These are phyloP conservation scores for Hypoxylon sp. DNA, from an alignment of 2,329 filamentous ascomycete genomes.

Conservation along the genomic window DNA sequence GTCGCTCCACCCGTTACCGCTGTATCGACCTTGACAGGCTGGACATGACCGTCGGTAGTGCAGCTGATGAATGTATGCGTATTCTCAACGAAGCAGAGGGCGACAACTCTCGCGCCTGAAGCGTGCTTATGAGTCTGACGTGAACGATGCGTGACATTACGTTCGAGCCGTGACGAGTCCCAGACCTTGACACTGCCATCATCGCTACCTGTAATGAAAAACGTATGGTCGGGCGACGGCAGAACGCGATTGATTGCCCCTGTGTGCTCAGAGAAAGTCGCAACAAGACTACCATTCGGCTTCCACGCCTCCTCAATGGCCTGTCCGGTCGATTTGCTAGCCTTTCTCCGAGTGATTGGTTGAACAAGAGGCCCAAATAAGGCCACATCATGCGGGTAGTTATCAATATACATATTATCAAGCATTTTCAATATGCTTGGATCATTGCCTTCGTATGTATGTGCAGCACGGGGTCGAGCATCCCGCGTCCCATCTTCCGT, in stretches of 20 bases:
- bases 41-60: conserved; percentile 89
- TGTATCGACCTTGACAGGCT: conserved; percentile 85
- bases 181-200: conserved; percentile 93
- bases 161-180: conserved; percentile 91
- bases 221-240: conserved; percentile 89
- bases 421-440: conserved; percentile 79
- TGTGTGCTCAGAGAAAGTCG: conserved; percentile 89
- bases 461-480: conserved; percentile 72
- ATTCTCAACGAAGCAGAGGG: conserved; percentile 91
- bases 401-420: conserved; percentile 85
- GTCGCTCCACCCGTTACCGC: conserved; percentile 64
- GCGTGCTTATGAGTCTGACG: conserved; percentile 87
- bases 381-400: conserved; percentile 74
- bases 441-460: conserved; percentile 88
- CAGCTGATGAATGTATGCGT: conserved; percentile 95
- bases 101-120: conserved; percentile 79
- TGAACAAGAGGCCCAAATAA: conserved; percentile 87
- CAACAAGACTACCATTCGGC: conserved; percentile 86
- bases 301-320: conserved; percentile 78
- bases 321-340: conserved; percentile 65
- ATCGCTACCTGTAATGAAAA: conserved; percentile 94
- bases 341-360: conserved; percentile 71
- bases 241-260: conserved; percentile 85
- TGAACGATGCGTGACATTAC: conserved; percentile 89
- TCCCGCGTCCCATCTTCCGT: conserved; percentile 54